phyloP scores from a whole-genome alignment of 768 basidiomycete genomes.

The Tylopilus balloui region DNA sequence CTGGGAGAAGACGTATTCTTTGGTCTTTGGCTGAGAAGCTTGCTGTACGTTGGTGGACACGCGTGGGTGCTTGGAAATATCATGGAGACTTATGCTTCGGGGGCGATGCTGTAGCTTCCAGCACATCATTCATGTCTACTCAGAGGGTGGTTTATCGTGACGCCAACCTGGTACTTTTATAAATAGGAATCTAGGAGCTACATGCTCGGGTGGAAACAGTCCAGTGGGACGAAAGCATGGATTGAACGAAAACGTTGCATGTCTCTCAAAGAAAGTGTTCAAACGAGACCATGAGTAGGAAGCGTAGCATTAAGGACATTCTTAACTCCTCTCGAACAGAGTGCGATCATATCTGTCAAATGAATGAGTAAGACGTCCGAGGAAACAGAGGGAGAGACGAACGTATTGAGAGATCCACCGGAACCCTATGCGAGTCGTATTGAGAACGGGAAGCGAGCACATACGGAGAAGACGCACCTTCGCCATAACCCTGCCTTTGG shows the following conservation, averaged over 20 bases:
- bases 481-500: constrained; percentile 96
- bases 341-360: constrained; percentile 24
- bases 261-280: constrained; percentile 12
- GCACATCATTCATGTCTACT: not conserved
- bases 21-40: constrained; percentile 71
- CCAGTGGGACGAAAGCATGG: constrained; percentile 16
- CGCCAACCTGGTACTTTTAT: constrained; percentile 4
- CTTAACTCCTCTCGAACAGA: constrained; percentile 2
- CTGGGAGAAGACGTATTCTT: constrained; percentile 69
- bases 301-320: constrained; percentile 18
- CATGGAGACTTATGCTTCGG: constrained; percentile 42
- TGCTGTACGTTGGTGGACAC: constrained; percentile 72
- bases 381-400: constrained; percentile 27
- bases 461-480: constrained; percentile 56
- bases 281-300: constrained; percentile 19
- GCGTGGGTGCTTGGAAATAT: constrained; percentile 72
- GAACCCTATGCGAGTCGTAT: constrained; percentile 54
- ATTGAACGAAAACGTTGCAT: constrained; percentile 7
- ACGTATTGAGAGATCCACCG: constrained; percentile 98
- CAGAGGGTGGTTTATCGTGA: not conserved
- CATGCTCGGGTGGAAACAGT: constrained; percentile 9
- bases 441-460: not conserved
- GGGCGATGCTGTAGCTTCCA: not conserved
- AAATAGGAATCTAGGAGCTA: constrained; percentile 23
- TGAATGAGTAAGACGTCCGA: constrained; percentile 3